Evolutionary conservation across 2,329 filamentous ascomycete genomes (phyloP).

Genomic region (Botryotinia narcissicola): DNA sequence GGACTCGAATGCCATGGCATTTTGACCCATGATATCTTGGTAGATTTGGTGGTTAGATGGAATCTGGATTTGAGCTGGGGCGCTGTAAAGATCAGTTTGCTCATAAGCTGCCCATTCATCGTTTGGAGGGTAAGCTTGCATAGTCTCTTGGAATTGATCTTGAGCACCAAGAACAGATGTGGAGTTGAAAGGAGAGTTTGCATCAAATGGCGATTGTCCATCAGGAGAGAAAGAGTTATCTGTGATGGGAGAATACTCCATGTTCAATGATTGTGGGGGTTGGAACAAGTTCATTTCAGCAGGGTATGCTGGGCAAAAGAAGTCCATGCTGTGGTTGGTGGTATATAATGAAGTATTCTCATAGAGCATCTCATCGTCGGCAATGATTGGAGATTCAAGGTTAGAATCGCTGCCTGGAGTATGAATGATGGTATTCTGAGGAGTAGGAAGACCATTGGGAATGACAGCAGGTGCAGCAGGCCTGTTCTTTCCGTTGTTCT

Average conservation of each 20-base stretch:
- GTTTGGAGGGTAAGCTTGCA: slow-evolving; percentile 49
- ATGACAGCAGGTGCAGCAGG: slow-evolving; percentile 42
- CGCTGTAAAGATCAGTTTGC: slow-evolving; percentile 59
- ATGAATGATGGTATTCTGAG: slow-evolving; percentile 53
- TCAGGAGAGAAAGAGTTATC: slow-evolving; percentile 32
- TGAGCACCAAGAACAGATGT: slow-evolving; percentile 44
- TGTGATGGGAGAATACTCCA: slow-evolving; percentile 36
- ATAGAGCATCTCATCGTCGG: slow-evolving; percentile 29
- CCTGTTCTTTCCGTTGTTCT: slow-evolving; percentile 73
- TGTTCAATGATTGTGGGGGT: slow-evolving; percentile 27
- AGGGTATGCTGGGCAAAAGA: slow-evolving; percentile 14
- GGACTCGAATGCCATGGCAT: slow-evolving; percentile 31
- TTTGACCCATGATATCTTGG: slow-evolving; percentile 37
- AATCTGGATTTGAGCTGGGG: slow-evolving; percentile 55
- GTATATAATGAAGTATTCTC: slow-evolving; percentile 28
- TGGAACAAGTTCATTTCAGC: slow-evolving; percentile 33
- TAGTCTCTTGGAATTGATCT: slow-evolving; percentile 52
- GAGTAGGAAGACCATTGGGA: slow-evolving; percentile 51
- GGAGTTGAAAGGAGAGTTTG: slow-evolving; percentile 38
- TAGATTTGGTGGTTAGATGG: slow-evolving; percentile 43
- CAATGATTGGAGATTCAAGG: slow-evolving; percentile 33
- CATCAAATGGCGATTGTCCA: slow-evolving; percentile 39
- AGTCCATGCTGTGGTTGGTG: slow-evolving; percentile 18
- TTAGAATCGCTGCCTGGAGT: slow-evolving; percentile 55
- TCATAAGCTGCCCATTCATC: slow-evolving; percentile 58